Evolutionary conservation across 352 stramenopile species (phyloP), one percentile per base, ranked within the genome.

Genomic region (Phytopythium ostracodes): DNA sequence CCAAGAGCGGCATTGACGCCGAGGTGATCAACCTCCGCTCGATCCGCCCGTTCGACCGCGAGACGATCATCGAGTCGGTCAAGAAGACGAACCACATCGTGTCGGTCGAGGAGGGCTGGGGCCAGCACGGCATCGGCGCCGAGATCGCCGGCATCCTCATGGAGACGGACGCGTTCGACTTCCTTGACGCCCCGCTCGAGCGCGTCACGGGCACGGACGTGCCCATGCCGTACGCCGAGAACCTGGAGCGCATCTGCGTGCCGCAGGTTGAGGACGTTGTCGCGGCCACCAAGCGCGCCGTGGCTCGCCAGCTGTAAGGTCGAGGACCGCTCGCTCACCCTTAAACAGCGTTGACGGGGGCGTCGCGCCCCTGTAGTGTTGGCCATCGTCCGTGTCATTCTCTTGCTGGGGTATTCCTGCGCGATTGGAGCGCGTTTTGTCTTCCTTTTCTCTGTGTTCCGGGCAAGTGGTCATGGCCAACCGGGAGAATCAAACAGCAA

Each of bases 81-180:
- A 99, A 98, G 87, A 99, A 99, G 89, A 99, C 97, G 53, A 97
- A 94, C 76, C 89, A 93, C 64, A 89, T 99, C 52, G 93, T 99
- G 50, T 96, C 95, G 38, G 94, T 99, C 49, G 97, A 99, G 76
- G 97, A 99, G 71, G 97, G 96, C 60, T 97, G 89, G 89, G 93
- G 94, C 63, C 96, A 99, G 81, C 96, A 96, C 72, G 96, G 97
- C 60, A 98, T 99, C 70, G 96, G 95, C 43, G 95, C 97, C 18
- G 97, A 99, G 71, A 99, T 99, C 70, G 92, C 91, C 56, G 96
- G 94, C n/a, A 89, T 99, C 49, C 79, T 99, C 71, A 98, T 98
- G 89, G 97, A 99, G 84, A 96, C 96, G 54, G 96, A 98, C 31
- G 94, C 91, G 31, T 99, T 99, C 68, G 98, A 99, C 83, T 99